phyloP scores from a whole-genome alignment of 805 yeast species.

The Cyberlindnera japonica region DNA sequence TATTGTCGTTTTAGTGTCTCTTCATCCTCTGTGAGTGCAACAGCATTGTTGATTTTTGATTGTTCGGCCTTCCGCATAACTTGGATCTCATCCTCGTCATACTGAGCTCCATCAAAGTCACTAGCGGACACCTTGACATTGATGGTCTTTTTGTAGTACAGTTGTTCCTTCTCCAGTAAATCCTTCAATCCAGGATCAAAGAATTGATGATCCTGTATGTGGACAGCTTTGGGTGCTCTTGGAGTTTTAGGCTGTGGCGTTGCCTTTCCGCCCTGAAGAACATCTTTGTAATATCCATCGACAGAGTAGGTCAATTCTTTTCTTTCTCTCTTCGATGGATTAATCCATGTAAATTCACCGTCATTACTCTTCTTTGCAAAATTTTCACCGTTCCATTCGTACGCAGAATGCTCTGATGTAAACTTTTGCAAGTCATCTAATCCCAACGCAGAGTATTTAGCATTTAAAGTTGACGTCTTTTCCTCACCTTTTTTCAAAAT shows the following conservation, averaged over 20 bases:
- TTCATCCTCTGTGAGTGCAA: conserved; percentile 64
- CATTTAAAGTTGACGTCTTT: conserved; percentile 74
- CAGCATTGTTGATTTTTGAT: conserved; percentile 51
- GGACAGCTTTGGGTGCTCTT: conserved; percentile 60
- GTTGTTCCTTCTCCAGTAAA: conserved; percentile 60
- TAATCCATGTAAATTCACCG: conserved; percentile 55
- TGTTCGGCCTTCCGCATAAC: conserved; percentile 37
- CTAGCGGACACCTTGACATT: conserved; percentile 54
- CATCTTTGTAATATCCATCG: conserved; percentile 74
- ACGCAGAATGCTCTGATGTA: conserved; percentile 82
- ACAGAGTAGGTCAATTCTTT: conserved; percentile 76
- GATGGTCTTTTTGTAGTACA: conserved; percentile 56
- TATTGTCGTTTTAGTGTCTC: conserved; percentile 46
- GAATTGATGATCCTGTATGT: conserved; percentile 72
- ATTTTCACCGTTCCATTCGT: conserved; percentile 94
- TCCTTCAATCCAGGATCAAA: conserved; percentile 52
- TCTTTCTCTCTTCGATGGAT: conserved; percentile 71
- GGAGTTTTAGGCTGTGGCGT: conserved; percentile 42
- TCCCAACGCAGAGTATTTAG: conserved; percentile 81
- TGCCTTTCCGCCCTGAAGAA: conserved; percentile 39
- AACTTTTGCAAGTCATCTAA: conserved; percentile 91
- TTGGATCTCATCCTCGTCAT: conserved; percentile 9
- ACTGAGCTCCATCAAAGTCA: conserved; percentile 51
- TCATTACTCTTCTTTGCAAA: conserved; percentile 41
- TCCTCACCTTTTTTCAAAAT: conserved; percentile 78